Conservation (phyloP, 331 rosid genomes). For the Quercus phellos region DNA sequence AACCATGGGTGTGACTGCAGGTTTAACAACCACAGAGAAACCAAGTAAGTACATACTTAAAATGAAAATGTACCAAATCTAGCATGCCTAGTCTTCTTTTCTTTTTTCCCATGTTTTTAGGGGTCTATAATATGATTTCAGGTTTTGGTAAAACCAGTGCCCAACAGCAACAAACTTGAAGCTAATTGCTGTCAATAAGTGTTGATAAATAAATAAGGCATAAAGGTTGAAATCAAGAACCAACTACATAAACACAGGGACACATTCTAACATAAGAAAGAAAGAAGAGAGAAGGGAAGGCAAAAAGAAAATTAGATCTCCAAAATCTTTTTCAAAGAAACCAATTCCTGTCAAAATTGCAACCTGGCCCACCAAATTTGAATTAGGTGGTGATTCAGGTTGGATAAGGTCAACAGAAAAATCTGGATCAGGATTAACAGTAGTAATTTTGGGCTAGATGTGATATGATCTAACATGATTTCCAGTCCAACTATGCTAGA, state of each 20-base stretch:
- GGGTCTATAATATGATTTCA: not conserved
- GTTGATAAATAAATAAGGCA: not conserved
- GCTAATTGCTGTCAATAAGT: not conserved
- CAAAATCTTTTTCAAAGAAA: not conserved
- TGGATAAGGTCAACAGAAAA: not conserved
- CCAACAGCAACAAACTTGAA: not conserved
- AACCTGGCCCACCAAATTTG: not conserved
- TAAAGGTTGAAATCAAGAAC: not conserved
- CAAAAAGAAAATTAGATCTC: not conserved
- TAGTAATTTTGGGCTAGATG: not conserved
- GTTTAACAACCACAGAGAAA: slow-evolving; percentile 10
- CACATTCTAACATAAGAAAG: not conserved
- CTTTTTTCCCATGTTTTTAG: not conserved
- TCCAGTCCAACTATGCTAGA: not conserved
- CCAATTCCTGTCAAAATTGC: not conserved
- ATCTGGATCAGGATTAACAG: not conserved
- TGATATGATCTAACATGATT: not conserved
- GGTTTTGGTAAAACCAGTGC: not conserved
- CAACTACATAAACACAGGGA: not conserved
- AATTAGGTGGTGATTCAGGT: not conserved
- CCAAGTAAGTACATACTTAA: slow-evolving; percentile 22
- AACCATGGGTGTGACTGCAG: slow-evolving; percentile 98
- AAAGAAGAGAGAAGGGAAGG: not conserved
- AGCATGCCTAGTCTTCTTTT: not conserved
- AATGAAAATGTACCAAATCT: slow-evolving; percentile 3